Base-by-base conservation (phyloP, 192 early-diverging fungal species). In the Lunasporangiospora selenospora region DNA sequence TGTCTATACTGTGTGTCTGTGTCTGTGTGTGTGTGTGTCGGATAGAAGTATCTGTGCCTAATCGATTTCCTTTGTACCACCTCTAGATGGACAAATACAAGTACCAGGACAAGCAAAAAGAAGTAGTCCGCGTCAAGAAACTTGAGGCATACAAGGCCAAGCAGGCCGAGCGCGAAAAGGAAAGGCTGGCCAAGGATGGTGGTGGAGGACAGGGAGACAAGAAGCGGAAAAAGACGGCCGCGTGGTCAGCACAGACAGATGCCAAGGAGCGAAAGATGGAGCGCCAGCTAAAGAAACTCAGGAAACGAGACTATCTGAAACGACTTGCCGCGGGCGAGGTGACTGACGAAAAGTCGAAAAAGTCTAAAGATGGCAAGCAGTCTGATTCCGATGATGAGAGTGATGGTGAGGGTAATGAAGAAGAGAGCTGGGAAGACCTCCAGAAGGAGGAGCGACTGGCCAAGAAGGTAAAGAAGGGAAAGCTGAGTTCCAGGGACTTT, bases 191-290 rank as follows among this genome's bases (percentile, higher is more conserved):
- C 31, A 58, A 37, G 26, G 58, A 75, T 60, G 42, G 57, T 45
- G 47, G 63, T 49, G 54, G 81, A 50, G 51, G 58, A 27, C 3
- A 67, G 54, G 58, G 75, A 58, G 47, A 66, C 60, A 41, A 75
- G 75, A 45, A 81, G 53, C 30, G 67, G 42, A 59, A 45, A 59
- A 56, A 59, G 50, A 54, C 50, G 0, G 52, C 43, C 2, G 51
- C 89, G 11, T 95, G 93, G 93, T 94, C 92, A 4, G 73, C 89
- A 7, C 79, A 95, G 39, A 76, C 70, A 47, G 87, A 88, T 37
- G 75, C 79, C 36, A 93, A 88, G 64, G 85, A 90, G 27, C 75
- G 84, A 24, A 80, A 87, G 34, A 29, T 75, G 12, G 88, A 90
- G 15, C 80, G 93, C 2, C 79, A 87, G 34, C 57, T 88, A 40